A percentile compares a stretch with the other conserved stretches of the same genome.
These are phyloP conservation scores for Arxiozyma bovina DNA, from an alignment of 1,139 yeast species.

Conservation along the genomic window DNA sequence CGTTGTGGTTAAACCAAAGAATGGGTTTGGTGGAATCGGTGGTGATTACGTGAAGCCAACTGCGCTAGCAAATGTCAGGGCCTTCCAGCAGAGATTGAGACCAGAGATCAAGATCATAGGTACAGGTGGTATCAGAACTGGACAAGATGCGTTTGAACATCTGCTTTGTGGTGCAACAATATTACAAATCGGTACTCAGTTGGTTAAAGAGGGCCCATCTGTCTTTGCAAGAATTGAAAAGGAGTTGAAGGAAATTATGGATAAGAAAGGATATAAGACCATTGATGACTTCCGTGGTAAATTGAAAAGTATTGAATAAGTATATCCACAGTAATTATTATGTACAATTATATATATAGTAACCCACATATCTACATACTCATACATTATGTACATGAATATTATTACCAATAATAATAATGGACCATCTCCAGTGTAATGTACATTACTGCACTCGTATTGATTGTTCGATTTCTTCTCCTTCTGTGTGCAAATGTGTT, in stretches of 20 bases:
- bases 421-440: too few species aligned
- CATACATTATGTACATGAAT: too few species aligned
- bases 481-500: too few species aligned
- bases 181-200: conserved; percentile 26
- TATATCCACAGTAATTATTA: background rate
- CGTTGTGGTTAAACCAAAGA: conserved; percentile 26
- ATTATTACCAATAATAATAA: too few species aligned
- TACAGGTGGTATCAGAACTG: conserved; percentile 26
- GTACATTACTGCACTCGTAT: too few species aligned
- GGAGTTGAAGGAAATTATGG: conserved; percentile 23
- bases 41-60: conserved; percentile 29
- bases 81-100: conserved; percentile 25
- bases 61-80: conserved; percentile 28
- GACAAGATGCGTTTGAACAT: conserved; percentile 28
- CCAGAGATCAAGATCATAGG: conserved; percentile 25
- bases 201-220: conserved; percentile 22
- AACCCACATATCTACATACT: too few species aligned
- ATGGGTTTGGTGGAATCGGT: conserved; percentile 29
- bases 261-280: conserved; percentile 21
- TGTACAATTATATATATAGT: background rate
- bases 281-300: conserved; percentile 29
- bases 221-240: conserved; percentile 20
- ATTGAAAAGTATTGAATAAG: conserved; percentile 8
- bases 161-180: conserved; percentile 27
- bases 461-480: too few species aligned